These are phyloP conservation scores for Clarireedia monteithiana DNA, from an alignment of 2,329 filamentous ascomycete species.

Conservation along the genomic window DNA sequence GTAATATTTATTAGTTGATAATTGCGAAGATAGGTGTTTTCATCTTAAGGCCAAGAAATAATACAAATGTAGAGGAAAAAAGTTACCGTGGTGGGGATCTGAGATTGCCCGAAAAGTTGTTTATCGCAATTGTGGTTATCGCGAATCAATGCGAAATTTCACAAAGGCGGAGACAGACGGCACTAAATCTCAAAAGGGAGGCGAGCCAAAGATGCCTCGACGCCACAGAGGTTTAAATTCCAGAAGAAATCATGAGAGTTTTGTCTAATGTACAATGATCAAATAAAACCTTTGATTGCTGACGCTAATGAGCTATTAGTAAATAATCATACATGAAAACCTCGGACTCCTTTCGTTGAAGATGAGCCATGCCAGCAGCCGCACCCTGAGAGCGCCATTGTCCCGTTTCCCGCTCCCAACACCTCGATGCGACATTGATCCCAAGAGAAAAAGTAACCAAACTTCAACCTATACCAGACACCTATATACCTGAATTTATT, in stretches of 20 bases:
- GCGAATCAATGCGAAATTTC: neutral
- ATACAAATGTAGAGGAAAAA: neutral
- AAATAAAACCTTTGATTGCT: constrained; percentile 1
- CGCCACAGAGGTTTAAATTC: no score
- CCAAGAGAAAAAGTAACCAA: constrained; percentile 4
- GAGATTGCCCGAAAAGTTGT: neutral
- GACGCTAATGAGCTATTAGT: constrained; percentile 12
- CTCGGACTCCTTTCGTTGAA: constrained; percentile 20
- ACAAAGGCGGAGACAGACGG: neutral
- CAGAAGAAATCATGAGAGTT: neutral
- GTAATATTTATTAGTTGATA: neutral
- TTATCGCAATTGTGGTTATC: neutral
- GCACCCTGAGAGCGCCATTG: constrained; percentile 10
- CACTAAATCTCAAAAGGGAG: neutral
- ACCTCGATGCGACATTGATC: neutral
- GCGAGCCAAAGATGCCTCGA: no score
- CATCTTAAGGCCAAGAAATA: neutral
- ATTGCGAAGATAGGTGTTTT: neutral
- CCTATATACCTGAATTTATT: neutral
- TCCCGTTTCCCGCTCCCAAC: constrained; percentile 9
- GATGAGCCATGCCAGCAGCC: constrained; percentile 15
- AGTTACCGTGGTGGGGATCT: neutral
- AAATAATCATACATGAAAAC: constrained; percentile 22
- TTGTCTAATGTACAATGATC: neutral
- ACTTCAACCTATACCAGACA: neutral